Conservation (phyloP, 2,329 filamentous ascomycete genomes). For the Fusarium sulawesiense region DNA sequence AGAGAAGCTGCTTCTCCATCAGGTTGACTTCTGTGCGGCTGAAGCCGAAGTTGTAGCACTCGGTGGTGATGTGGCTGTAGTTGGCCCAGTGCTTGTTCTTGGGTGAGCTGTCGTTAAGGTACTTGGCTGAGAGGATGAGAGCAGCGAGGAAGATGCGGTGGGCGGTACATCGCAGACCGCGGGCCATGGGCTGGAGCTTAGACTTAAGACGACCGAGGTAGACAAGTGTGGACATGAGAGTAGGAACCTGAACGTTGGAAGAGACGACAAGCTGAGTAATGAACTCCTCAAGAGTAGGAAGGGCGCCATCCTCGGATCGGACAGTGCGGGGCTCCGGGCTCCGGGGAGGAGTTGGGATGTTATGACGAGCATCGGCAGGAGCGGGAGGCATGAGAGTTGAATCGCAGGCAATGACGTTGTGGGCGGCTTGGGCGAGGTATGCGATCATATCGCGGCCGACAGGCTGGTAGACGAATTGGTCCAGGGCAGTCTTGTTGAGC, state of each 20-base stretch:
- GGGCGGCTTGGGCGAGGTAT: constrained; percentile 79
- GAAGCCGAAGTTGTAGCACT: constrained; percentile 81
- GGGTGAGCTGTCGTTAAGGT: constrained; percentile 96
- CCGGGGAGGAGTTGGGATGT: constrained; percentile 63
- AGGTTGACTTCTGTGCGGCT: constrained; percentile 96
- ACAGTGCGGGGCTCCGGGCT: constrained; percentile 62
- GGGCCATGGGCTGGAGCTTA: constrained; percentile 90
- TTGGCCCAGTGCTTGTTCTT: constrained; percentile 99
- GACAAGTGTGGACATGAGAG: constrained; percentile 95
- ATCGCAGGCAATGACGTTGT: constrained; percentile 84
- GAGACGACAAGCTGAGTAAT: constrained; percentile 90
- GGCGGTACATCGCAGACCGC: constrained; percentile 94
- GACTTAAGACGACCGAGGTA: constrained; percentile 88
- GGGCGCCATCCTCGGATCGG: constrained; percentile 60
- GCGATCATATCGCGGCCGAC: constrained; percentile 81
- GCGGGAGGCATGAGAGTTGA: constrained; percentile 64
- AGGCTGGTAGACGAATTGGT: constrained; percentile 82
- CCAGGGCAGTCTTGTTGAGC: constrained; percentile 79
- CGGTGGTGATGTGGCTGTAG: constrained; percentile 83
- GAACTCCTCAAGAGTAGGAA: constrained; percentile 89
- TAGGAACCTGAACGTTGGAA: constrained; percentile 97
- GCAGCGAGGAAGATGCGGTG: constrained; percentile 96
- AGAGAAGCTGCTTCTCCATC: constrained; percentile 99
- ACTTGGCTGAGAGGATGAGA: constrained; percentile 91
- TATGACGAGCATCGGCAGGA: constrained; percentile 49